Evolutionary conservation across 2,329 filamentous ascomycete genomes (phyloP).

Genomic region (Cladosporium velox): DNA sequence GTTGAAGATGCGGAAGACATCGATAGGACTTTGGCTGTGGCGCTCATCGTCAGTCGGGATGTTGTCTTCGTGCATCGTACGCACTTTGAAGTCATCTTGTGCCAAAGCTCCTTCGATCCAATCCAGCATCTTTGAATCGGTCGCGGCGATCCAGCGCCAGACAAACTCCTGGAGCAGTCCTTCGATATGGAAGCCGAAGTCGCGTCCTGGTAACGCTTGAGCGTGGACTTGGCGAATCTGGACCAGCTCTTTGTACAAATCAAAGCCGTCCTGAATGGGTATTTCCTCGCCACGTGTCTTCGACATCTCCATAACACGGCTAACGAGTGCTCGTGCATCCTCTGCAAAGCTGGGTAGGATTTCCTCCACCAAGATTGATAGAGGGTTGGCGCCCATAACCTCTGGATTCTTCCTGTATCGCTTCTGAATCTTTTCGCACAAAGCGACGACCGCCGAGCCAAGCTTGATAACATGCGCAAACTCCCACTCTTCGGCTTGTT

Average conservation of each 20-base stretch:
- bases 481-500: conserved; percentile 80
- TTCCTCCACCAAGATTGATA: conserved; percentile 75
- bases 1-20: conserved; percentile 92
- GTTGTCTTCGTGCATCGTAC: conserved; percentile 53
- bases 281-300: conserved; percentile 72
- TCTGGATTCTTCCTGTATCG: conserved; percentile 85
- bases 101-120: conserved; percentile 91
- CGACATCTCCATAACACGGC: conserved; percentile 74
- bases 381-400: conserved; percentile 74
- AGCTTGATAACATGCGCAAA: conserved; percentile 88
- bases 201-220: conserved; percentile 67
- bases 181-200: conserved; percentile 88
- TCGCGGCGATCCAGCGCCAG: conserved; percentile 88
- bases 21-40: conserved; percentile 89
- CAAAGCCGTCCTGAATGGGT: conserved; percentile 87
- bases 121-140: conserved; percentile 74
- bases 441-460: conserved; percentile 79
- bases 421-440: conserved; percentile 88
- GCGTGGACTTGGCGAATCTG: conserved; percentile 80
- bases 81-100: conserved; percentile 81
- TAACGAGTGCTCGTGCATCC: conserved; percentile 82
- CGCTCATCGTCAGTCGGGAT: conserved; percentile 75
- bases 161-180: conserved; percentile 85
- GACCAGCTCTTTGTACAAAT: conserved; percentile 85
- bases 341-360: conserved; percentile 88